These are phyloP conservation scores for Exsudoporus floridanus DNA, from an alignment of 1,284 basidiomycete species.

Conservation along the genomic window DNA sequence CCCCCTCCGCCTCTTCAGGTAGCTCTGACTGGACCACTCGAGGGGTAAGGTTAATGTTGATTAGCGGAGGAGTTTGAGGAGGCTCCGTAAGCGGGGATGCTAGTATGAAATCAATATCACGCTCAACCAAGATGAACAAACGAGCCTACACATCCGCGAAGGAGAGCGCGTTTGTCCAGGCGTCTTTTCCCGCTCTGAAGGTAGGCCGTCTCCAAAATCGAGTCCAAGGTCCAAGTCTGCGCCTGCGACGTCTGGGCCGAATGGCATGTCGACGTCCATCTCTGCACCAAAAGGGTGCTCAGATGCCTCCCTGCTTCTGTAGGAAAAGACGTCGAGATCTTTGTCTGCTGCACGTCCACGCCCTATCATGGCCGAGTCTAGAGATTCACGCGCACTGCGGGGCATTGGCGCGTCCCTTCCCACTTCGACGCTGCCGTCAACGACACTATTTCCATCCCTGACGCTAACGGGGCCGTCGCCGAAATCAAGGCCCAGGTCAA, in stretches of 20 bases:
- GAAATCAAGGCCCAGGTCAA: conserved; percentile 73
- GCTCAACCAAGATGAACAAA: not conserved
- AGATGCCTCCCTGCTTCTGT: conserved; percentile 60
- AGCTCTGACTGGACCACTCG: conserved; percentile 40
- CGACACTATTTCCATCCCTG: conserved; percentile 44
- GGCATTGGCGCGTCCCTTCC: conserved; percentile 66
- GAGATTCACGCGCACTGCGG: conserved; percentile 50
- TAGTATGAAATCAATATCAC: conserved; percentile 30
- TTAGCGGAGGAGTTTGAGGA: conserved; percentile 66
- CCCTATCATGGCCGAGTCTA: conserved; percentile 60
- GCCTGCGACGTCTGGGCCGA: conserved; percentile 48
- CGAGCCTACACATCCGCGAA: conserved; percentile 67
- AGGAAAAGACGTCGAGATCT: conserved; percentile 56
- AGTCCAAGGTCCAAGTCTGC: conserved; percentile 72
- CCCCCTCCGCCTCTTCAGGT: conserved; percentile 39
- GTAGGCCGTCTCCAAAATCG: conserved; percentile 58
- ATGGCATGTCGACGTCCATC: conserved; percentile 58
- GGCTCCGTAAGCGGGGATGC: conserved; percentile 73
- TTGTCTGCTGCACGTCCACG: conserved; percentile 46
- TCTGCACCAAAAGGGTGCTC: conserved; percentile 62
- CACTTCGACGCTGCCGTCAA: conserved; percentile 67
- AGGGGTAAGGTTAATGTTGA: conserved; percentile 48
- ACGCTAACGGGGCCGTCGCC: conserved; percentile 51
- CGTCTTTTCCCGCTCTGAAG: conserved; percentile 45
- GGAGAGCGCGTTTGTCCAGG: conserved; percentile 58